Base-by-base conservation (phyloP, 2,329 filamentous ascomycete genomes). In the Dactylellina cionopaga region DNA sequence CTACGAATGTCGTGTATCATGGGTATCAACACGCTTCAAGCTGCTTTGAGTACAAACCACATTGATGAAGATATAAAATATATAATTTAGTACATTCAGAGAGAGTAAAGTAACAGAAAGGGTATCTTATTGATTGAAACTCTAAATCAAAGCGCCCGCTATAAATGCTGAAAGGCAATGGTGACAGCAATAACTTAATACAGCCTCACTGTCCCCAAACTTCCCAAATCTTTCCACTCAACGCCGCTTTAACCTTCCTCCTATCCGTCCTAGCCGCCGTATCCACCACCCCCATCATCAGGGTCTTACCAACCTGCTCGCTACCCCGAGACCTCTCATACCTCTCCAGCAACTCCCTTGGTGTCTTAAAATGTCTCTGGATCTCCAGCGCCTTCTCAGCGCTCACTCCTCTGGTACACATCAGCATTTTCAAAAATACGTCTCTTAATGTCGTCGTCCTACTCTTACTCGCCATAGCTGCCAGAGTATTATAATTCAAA, bases 371-470 rank as follows among this genome's bases (percentile, higher is more conserved):
- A n/a, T 84, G 81, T 75, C 87, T 88, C 78, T 94, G 91, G 10
- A 95, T 92, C 80, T 92, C 90, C 3, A 93, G 80, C 0, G 91
- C 91, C 76, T 90, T 91, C 76, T 93, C 90, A 2, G 89, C 90
- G 0, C 89, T 91, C 10, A 95, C 83, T 1, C 90, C 90, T 60
- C 85, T 85, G 1, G 86, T 91, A 74, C 89, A 92, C 90, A 95
- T 92, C 49, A 95, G 84, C 90, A 95, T 94, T 80, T 93, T 93
- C 24, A 95, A 81, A 76, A 87, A 94, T 0, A 93, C 80, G 76
- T 95, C 91, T 62, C 90, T 84, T 7, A 94, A 81, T 0, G 90
- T 91, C 76, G 92, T 85, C 68, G 85, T 85, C 56, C 91, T 89
- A 0, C 89, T 91, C 79, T 95, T 95, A 6, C 89, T 91, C 0